Percentiles rank a stretch among this genome's conserved stretches.
Conservation (phyloP, 2,329 filamentous ascomycete species). For the Apiospora koreana region DNA sequence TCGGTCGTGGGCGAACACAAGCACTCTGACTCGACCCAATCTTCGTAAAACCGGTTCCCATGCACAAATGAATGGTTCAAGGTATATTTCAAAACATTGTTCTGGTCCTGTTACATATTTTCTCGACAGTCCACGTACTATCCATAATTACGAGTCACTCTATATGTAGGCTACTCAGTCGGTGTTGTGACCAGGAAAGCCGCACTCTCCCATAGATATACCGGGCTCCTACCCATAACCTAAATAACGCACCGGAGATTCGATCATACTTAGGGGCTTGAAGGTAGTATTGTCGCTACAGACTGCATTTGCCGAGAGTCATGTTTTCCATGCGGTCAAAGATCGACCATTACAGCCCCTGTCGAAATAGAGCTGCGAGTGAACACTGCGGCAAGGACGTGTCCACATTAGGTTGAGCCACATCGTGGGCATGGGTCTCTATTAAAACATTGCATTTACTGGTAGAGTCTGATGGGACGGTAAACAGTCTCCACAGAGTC, state of each 20-base stretch:
- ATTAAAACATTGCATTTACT: not conserved
- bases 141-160: not conserved
- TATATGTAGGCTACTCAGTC: too few relatives aligned
- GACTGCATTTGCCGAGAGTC: not conserved
- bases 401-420: not conserved
- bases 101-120: not conserved
- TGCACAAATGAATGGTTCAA: not conserved
- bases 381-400: not conserved
- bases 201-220: too few relatives aligned
- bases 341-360: not conserved
- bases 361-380: not conserved
- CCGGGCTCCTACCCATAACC: too few relatives aligned
- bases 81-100: not conserved
- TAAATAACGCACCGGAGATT: too few relatives aligned
- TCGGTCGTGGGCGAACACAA: not conserved
- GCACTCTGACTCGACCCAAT: not conserved
- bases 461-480: not conserved
- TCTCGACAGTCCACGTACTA: too few relatives aligned
- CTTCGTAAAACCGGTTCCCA: not conserved
- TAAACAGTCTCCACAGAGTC: not conserved
- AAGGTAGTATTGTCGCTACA: not conserved
- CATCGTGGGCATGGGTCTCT: not conserved
- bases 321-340: not conserved
- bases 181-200: not conserved
- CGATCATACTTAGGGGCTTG: too few relatives aligned